Conservation (phyloP, 768 basidiomycete species). For the Arthromyces matolae region DNA sequence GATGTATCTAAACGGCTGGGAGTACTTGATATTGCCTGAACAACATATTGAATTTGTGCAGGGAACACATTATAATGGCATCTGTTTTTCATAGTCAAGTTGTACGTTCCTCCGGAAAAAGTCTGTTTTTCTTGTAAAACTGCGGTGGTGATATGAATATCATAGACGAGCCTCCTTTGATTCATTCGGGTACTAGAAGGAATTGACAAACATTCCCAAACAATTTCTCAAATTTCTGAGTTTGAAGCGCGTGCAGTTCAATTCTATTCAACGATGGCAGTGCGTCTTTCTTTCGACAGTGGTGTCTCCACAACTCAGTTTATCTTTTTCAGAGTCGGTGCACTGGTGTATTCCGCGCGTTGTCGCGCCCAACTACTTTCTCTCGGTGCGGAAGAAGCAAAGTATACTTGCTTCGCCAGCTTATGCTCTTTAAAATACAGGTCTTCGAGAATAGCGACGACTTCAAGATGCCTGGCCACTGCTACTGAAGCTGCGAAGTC, state of each 20-base stretch:
- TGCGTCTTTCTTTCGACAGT: slow-evolving; percentile 24
- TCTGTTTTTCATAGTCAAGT: no score
- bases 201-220: slow-evolving; percentile 30
- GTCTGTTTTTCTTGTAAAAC: no score
- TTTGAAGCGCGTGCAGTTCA: slow-evolving; percentile 17
- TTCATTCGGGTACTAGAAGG: slow-evolving; percentile 5
- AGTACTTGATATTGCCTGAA: no score
- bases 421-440: slow-evolving; percentile 22
- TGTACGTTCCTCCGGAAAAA: no score
- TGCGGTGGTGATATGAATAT: no score
- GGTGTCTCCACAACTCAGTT: background rate
- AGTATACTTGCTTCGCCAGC: slow-evolving; percentile 8
- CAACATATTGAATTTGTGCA: no score
- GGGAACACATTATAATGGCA: no score
- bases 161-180: background rate
- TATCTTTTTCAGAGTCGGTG: slow-evolving; percentile 39
- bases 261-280: slow-evolving; percentile 33
- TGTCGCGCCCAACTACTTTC: slow-evolving; percentile 37
- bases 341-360: slow-evolving; percentile 36
- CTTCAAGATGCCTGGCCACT: slow-evolving; percentile 56
- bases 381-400: slow-evolving; percentile 28
- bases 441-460: slow-evolving; percentile 33
- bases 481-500: slow-evolving; percentile 43
- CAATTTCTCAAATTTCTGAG: slow-evolving; percentile 33
- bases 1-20: no score